Conservation (phyloP, 1,284 basidiomycete genomes). For the Cryptococcus wingfieldii region DNA sequence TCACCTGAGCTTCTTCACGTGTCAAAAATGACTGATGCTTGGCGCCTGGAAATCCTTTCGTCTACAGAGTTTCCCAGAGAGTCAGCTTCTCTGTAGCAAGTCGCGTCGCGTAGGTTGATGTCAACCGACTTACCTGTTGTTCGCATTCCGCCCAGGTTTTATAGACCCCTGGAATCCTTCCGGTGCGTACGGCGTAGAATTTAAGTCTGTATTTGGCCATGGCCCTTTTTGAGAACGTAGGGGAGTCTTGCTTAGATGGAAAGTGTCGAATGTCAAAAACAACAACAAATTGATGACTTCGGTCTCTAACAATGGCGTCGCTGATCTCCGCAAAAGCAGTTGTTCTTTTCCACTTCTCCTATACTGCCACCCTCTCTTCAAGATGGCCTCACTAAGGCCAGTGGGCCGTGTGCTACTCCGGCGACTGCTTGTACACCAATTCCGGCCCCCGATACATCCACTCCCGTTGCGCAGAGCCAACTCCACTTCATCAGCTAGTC, state of each 20-base stretch:
- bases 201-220: conserved; percentile 1
- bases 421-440: too few species aligned
- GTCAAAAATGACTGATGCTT: conserved; percentile 20
- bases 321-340: too few species aligned
- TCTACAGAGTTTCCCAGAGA: too few species aligned
- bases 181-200: conserved; percentile 26
- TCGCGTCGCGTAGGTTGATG: too few species aligned
- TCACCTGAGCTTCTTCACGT: conserved; percentile 19
- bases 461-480: too few species aligned
- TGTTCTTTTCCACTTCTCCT: too few species aligned
- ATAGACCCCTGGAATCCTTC: conserved; percentile 30
- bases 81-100: too few species aligned
- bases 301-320: neutral
- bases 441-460: too few species aligned
- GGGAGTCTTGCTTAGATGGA: neutral
- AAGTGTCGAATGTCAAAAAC: neutral
- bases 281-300: neutral
- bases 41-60: conserved; percentile 17
- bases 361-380: too few species aligned
- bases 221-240: neutral
- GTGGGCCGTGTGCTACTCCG: too few species aligned
- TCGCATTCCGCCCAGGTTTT: conserved; percentile 22
- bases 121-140: conserved; percentile 17
- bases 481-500: too few species aligned
- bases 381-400: too few species aligned